Evolutionary conservation across 192 early-diverging fungal species (phyloP).

Genomic region (Coemansia sp.): DNA sequence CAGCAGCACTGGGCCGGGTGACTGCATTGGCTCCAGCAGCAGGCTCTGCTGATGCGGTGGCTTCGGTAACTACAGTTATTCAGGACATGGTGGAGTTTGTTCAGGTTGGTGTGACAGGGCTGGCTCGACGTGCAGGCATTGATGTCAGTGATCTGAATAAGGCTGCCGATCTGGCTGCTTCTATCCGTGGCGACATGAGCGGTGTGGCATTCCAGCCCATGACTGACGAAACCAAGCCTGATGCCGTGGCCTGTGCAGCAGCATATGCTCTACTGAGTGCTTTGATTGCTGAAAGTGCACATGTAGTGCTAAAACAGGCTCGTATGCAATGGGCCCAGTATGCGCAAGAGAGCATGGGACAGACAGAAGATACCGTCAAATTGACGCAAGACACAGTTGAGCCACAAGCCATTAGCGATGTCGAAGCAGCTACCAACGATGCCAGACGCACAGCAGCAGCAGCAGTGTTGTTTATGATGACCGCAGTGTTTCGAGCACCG

Average conservation of each 20-base stretch:
- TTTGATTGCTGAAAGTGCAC: neutral
- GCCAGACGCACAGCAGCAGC: neutral
- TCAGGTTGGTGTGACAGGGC: neutral
- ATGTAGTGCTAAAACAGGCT: too few species aligned
- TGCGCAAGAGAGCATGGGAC: too few species aligned
- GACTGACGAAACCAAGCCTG: conserved; percentile 25
- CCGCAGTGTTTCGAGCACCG: conserved; percentile 21
- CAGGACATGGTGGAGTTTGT: neutral
- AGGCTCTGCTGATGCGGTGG: conserved; percentile 2
- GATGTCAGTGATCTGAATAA: neutral
- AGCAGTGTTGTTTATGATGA: conserved; percentile 21
- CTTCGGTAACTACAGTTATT: conserved; percentile 3
- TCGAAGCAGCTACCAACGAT: neutral
- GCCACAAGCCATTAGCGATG: too few species aligned
- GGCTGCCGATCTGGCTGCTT: neutral
- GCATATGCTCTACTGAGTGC: conserved; percentile 19
- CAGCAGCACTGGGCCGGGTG: conserved; percentile 14
- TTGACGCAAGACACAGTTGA: too few species aligned
- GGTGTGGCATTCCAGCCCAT: conserved; percentile 26
- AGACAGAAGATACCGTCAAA: too few species aligned
- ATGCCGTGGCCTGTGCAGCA: conserved; percentile 15
- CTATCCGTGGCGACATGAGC: neutral
- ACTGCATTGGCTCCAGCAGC: conserved; percentile 29
- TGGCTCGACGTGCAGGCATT: conserved; percentile 4
- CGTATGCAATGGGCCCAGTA: too few species aligned